phyloP scores from a whole-genome alignment of 768 basidiomycete genomes.

The Rubroboletus satanas region DNA sequence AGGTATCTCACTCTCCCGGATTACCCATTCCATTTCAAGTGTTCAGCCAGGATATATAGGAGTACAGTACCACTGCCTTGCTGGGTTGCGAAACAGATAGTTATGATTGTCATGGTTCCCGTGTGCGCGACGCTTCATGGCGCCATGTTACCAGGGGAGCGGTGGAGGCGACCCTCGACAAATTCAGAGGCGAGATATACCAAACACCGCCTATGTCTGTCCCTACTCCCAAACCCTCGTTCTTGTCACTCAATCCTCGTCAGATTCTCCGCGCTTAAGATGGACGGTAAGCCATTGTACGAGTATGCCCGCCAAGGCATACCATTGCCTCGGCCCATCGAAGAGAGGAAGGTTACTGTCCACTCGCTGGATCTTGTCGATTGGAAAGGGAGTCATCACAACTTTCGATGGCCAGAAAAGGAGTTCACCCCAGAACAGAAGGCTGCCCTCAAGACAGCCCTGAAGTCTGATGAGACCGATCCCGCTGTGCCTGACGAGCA shows the following conservation, averaged over 20 bases:
- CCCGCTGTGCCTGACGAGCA: constrained; percentile 32
- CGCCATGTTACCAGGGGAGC: constrained; percentile 75
- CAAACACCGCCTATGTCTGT: constrained; percentile 90
- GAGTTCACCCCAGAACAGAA: constrained; percentile 65
- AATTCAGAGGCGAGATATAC: constrained; percentile 82
- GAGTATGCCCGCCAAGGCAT: constrained; percentile 92
- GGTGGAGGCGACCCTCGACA: constrained; percentile 62
- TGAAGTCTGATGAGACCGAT: constrained; percentile 46
- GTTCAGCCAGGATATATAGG: constrained; percentile 44
- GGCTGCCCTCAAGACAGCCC: constrained; percentile 60
- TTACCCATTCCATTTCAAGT: constrained; percentile 6
- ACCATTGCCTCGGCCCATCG: constrained; percentile 92
- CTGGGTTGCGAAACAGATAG: constrained; percentile 94
- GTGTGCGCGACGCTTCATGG: constrained; percentile 76
- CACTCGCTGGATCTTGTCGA: constrained; percentile 73
- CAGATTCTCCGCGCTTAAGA: constrained; percentile 97
- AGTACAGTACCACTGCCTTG: constrained; percentile 87
- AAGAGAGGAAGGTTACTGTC: constrained; percentile 77
- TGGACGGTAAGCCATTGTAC: constrained; percentile 94
- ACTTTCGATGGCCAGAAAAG: constrained; percentile 73
- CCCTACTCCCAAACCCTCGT: background rate
- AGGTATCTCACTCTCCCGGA: constrained; percentile 46
- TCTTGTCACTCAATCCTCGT: constrained; percentile 4
- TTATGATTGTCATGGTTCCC: constrained; percentile 86
- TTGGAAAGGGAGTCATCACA: constrained; percentile 76